These are phyloP conservation scores for Gentiana straminea DNA, from an alignment of 257 asterid species.

Conservation along the genomic window DNA sequence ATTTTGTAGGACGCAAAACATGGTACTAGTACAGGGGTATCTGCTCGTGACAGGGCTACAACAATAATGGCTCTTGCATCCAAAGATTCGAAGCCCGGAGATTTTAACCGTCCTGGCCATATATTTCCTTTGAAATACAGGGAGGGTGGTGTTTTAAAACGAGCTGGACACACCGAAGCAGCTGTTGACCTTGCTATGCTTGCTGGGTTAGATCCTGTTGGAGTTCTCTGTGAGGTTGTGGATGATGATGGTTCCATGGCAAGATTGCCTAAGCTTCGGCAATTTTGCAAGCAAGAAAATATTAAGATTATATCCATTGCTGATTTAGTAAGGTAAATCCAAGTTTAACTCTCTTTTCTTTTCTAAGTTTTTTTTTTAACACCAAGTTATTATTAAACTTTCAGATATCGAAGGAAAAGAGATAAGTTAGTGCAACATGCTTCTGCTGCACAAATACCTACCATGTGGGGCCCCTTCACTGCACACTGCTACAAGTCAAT, in stretches of 20 bases:
- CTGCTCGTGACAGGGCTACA: constrained; percentile 91
- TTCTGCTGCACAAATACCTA: constrained; percentile 90
- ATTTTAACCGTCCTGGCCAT: constrained; percentile 97
- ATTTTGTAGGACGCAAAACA: constrained; percentile 75
- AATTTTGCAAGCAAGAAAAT: constrained; percentile 57
- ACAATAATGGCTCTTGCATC: constrained; percentile 81
- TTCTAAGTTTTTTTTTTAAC: not conserved
- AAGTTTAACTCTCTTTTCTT: not conserved
- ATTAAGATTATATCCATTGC: constrained; percentile 80
- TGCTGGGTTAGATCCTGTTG: constrained; percentile 83
- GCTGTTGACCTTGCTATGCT: constrained; percentile 80
- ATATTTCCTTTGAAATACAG: constrained; percentile 90
- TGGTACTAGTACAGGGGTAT: constrained; percentile 94
- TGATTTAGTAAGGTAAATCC: constrained; percentile 73
- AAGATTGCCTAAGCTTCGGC: constrained; percentile 67
- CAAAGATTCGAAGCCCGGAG: constrained; percentile 73
- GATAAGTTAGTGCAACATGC: constrained; percentile 78
- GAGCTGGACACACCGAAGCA: constrained; percentile 99
- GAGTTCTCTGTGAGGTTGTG: constrained; percentile 86
- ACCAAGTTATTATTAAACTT: constrained; percentile 4
- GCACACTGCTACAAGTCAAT: constrained; percentile 78
- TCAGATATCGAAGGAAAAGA: constrained; percentile 89
- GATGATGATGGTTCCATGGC: constrained; percentile 99
- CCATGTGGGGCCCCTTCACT: constrained; percentile 90
- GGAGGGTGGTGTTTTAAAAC: constrained; percentile 88